Conservation (phyloP, 192 early-diverging fungal genomes). For the Dispira parvispora region DNA sequence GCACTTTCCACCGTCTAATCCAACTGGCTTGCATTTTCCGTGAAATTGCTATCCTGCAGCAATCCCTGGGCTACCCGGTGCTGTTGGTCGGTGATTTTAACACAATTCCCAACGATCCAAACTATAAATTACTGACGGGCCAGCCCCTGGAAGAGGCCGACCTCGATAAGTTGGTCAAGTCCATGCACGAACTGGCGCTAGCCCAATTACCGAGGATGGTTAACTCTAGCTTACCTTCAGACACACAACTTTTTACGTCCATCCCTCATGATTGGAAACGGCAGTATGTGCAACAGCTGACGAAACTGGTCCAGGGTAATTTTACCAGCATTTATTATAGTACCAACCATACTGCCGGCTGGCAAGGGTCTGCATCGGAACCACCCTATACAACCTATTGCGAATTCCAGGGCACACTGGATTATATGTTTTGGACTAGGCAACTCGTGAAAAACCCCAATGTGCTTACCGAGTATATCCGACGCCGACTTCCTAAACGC, state of each 20-base stretch:
- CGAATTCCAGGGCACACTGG: constrained; percentile 8
- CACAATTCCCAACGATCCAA: background rate
- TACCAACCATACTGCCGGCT: background rate
- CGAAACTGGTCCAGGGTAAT: background rate
- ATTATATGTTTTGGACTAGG: background rate
- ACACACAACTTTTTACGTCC: background rate
- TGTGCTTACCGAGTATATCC: background rate
- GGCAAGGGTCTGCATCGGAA: background rate
- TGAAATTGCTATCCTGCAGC: background rate
- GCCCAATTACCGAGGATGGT: background rate
- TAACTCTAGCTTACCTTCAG: background rate
- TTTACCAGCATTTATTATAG: background rate
- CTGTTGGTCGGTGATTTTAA: constrained; percentile 6
- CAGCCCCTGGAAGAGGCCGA: background rate
- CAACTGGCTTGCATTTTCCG: background rate
- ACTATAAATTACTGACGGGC: background rate
- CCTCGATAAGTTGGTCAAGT: background rate
- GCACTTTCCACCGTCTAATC: background rate
- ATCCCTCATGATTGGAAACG: background rate
- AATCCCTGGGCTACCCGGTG: background rate
- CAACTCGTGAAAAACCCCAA: background rate
- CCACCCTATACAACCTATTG: constrained; percentile 10
- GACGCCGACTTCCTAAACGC: too few species aligned
- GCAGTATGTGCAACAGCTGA: background rate
- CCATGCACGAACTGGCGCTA: background rate